These are phyloP conservation scores for Coemansia sp. DNA, from an alignment of 192 early-diverging fungal genomes.

Conservation along the genomic window DNA sequence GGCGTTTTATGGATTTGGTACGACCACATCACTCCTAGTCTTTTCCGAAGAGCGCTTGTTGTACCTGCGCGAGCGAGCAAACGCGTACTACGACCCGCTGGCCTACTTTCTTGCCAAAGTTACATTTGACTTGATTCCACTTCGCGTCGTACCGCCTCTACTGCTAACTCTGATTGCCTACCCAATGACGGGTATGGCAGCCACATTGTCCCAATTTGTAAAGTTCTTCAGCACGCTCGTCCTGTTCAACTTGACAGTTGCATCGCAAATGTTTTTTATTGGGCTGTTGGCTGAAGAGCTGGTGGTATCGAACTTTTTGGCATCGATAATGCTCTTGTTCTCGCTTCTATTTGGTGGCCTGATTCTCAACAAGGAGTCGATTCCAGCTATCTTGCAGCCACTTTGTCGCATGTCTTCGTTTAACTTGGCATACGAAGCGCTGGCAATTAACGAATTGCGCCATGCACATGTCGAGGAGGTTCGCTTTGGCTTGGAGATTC, in stretches of 20 bases:
- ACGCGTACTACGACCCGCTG: slow-evolving; percentile 63
- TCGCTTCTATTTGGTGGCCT: slow-evolving; percentile 91
- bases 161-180: slow-evolving; percentile 83
- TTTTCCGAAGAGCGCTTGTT: slow-evolving; percentile 55
- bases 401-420: slow-evolving; percentile 73
- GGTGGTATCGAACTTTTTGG: slow-evolving; percentile 75
- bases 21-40: slow-evolving; percentile 56
- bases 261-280: slow-evolving; percentile 74
- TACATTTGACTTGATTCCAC: slow-evolving; percentile 63
- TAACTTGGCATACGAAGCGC: slow-evolving; percentile 87
- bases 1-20: slow-evolving; percentile 60
- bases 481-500: slow-evolving; percentile 80
- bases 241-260: slow-evolving; percentile 79
- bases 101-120: slow-evolving; percentile 68
- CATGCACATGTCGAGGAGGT: slow-evolving; percentile 78
- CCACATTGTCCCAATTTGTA: slow-evolving; percentile 63
- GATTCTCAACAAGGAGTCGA: slow-evolving; percentile 85
- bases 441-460: slow-evolving; percentile 89
- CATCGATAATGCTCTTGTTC: slow-evolving; percentile 83
- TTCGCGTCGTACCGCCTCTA: slow-evolving; percentile 80
- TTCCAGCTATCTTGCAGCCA: slow-evolving; percentile 67
- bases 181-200: slow-evolving; percentile 80
- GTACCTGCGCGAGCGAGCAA: slow-evolving; percentile 63
- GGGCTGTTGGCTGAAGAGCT: slow-evolving; percentile 74
- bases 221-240: slow-evolving; percentile 78